Base-by-base conservation (phyloP, 768 basidiomycete genomes). In the Saitozyma podzolica region DNA sequence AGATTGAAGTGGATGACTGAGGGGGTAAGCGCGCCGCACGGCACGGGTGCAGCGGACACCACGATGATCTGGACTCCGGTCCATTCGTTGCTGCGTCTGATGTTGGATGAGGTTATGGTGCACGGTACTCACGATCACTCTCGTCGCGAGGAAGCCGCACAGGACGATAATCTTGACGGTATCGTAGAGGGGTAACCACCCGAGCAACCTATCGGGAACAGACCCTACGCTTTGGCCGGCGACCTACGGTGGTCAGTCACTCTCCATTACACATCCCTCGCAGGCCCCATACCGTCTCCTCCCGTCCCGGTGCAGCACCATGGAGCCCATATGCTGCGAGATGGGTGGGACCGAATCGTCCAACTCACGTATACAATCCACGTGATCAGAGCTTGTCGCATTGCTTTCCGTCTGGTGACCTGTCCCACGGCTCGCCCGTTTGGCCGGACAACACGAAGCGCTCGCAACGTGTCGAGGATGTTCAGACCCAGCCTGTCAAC, bases 101-200 rank as follows among this genome's bases (percentile, higher is more conserved):
- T 29, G 29, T 5, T 29, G 29, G 29, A 29, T 5, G 17, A n/a
- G 7, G 13, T 43, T 2, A 29, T 13, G 55, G 55, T 13, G 42
- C 14, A 40, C 8, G 6, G 9, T 8, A 62, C 72, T 54, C 49
- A 74, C 73, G 8, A 67, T 19, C 40, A 58, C 8, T 14, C 69
- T 41, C 8, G 64, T 56, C n/a, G 47, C 42, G 10, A 75, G n/a
- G 53, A 75, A 75, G 1, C 19, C 56, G 0, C 53, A 40, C 6
- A 40, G 58, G 1, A 64, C 29, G 17, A 69, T 51, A 9, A 43
- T 49, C 49, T 54, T 69, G 10, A 73, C 17, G 6, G 65, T 62
- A 16, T 56, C 19, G 47, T 75, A 75, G 49, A 75, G 66, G 6
- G 74, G 74, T 47, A 75, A 45, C 74, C 74, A 75, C 16, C 67